Percentiles rank a stretch among this genome's conserved stretches.
phyloP scores from a whole-genome alignment of 371 early-diverging fungal species.

The Lichtheimia ramosa region DNA sequence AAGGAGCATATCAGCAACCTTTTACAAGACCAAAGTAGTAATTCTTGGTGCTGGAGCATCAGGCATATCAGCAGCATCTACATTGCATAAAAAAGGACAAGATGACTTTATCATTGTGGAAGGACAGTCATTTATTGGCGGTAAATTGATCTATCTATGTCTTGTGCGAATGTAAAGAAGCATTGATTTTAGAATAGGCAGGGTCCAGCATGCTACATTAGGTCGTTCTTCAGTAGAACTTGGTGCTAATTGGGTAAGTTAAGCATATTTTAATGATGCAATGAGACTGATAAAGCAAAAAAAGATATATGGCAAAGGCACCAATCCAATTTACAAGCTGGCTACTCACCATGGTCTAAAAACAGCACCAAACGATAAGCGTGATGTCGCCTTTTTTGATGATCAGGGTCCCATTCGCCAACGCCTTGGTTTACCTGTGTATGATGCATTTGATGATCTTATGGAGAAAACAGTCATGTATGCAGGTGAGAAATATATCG shows the following conservation, averaged over 20 bases:
- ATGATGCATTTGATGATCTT: slow-evolving; percentile 18
- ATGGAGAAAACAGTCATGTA: slow-evolving; percentile 30
- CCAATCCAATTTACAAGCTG: slow-evolving; percentile 41
- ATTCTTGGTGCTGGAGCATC: slow-evolving; percentile 49
- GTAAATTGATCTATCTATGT: slow-evolving; percentile 6
- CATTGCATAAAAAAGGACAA: slow-evolving; percentile 17
- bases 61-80: slow-evolving; percentile 41
- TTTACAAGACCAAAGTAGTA: slow-evolving; percentile 27
- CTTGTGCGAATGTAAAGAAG: no score
- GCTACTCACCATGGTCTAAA: slow-evolving; percentile 34
- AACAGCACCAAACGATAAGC: slow-evolving; percentile 39
- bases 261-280: neutral
- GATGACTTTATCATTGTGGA: slow-evolving; percentile 42
- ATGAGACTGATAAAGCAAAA: neutral
- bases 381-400: slow-evolving; percentile 35
- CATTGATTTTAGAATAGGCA: slow-evolving; percentile 15
- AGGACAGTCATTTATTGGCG: slow-evolving; percentile 40
- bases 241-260: slow-evolving; percentile 50
- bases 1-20: neutral
- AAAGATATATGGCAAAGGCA: slow-evolving; percentile 48
- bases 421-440: slow-evolving; percentile 11
- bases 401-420: slow-evolving; percentile 22
- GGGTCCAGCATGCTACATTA: slow-evolving; percentile 39
- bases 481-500: slow-evolving; percentile 25
- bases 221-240: slow-evolving; percentile 34